phyloP scores from a whole-genome alignment of 768 basidiomycete genomes.

The Serendipita sp. region DNA sequence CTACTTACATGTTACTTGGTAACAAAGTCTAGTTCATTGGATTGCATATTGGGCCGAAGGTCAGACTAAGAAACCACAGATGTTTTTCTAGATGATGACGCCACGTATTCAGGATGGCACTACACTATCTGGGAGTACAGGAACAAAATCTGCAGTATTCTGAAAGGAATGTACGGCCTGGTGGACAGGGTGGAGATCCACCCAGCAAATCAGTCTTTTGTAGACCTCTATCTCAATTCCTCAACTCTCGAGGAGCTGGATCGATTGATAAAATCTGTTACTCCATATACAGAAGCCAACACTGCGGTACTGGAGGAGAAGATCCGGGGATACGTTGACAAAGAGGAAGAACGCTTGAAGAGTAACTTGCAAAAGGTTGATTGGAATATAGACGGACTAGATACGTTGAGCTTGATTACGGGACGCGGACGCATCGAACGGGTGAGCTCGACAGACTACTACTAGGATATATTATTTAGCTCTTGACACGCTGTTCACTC shows the following conservation, averaged over 20 bases:
- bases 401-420: no score
- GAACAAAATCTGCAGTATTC: conserved; percentile 9
- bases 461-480: no score
- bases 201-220: conserved; percentile 13
- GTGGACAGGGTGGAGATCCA: conserved; percentile 5
- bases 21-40: conserved; percentile 18
- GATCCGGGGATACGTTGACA: conserved; percentile 15
- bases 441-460: no score
- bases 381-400: no score
- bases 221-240: conserved; percentile 17
- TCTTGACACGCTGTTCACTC: no score
- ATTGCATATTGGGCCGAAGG: conserved; percentile 23
- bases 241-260: conserved; percentile 6
- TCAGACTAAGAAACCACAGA: conserved; percentile 7
- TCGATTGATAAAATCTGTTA: conserved; percentile 7
- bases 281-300: conserved; percentile 10
- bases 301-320: conserved; percentile 15
- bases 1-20: no score
- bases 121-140: conserved; percentile 8
- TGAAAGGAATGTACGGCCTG: conserved; percentile 12
- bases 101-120: conserved; percentile 14
- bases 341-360: not conserved
- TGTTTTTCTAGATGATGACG: no score
- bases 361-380: no score
- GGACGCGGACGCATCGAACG: conserved; percentile 14